Percentiles rank a stretch among this genome's conserved stretches.
phyloP scores from a whole-genome alignment of 169 alveolate species.

The Eimeria tenella region DNA sequence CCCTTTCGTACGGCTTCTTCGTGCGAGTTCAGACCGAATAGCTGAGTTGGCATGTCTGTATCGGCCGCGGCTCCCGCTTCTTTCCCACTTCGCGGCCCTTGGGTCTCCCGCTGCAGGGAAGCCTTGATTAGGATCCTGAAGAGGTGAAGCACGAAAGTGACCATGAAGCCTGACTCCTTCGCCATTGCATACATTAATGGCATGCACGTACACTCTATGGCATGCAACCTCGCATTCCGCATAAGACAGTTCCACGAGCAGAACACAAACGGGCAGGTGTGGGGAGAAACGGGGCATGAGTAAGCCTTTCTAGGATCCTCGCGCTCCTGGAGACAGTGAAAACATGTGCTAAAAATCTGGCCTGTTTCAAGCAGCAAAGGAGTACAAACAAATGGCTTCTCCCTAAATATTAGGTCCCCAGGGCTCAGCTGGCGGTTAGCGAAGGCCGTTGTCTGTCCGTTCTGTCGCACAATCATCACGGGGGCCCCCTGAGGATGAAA shows the following conservation, averaged over 20 bases:
- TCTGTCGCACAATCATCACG: conserved; percentile 51
- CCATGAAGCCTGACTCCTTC: conserved; percentile 81
- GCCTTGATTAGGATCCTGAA: conserved; percentile 82
- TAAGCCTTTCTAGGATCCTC: conserved; percentile 82
- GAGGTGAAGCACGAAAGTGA: conserved; percentile 82
- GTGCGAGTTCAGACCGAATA: conserved; percentile 83
- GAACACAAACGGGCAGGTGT: conserved; percentile 90
- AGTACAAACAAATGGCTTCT: conserved; percentile 74
- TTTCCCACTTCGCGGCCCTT: background rate
- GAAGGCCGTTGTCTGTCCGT: conserved; percentile 23
- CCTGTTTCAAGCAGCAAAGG: conserved; percentile 70
- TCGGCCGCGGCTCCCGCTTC: background rate
- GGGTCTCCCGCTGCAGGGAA: conserved; percentile 81
- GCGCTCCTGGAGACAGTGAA: conserved; percentile 91
- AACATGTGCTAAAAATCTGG: conserved; percentile 86
- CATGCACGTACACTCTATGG: conserved; percentile 89
- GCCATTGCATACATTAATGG: conserved; percentile 85
- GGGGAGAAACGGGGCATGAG: conserved; percentile 91
- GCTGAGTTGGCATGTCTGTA: conserved; percentile 79
- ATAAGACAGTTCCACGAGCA: conserved; percentile 92
- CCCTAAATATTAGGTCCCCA: conserved; percentile 58
- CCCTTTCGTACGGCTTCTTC: conserved; percentile 81
- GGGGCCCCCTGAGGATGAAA: conserved; percentile 33
- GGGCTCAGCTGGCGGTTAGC: conserved; percentile 57
- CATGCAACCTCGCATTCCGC: conserved; percentile 88